Base-by-base conservation (phyloP, 176 grass and related monocot species). In the Dactylis glomerata region DNA sequence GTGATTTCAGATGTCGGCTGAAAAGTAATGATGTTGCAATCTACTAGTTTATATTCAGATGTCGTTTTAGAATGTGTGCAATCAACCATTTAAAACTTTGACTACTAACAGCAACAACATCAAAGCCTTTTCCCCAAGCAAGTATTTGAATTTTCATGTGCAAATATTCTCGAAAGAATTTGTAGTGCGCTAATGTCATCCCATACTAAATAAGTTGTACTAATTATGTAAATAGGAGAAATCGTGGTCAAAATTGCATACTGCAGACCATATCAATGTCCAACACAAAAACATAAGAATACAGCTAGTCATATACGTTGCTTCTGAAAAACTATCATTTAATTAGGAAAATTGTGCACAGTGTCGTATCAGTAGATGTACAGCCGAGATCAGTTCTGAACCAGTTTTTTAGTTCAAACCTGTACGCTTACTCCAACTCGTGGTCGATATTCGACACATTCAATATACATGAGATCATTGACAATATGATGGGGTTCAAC, bases 371-470 rank as follows among this genome's bases (percentile, higher is more conserved):
- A 87, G 32, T 75, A 71, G 15, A 55, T 33, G 17, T 15, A 52
- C 51, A 51, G 20, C 68, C 50, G 19, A 37, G 61, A 81, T 73
- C n/a, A 81, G 51, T 40, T 69, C 26, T 49, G 28, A 62, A 73
- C 32, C 16, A 77, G 77, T 65, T 19, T 10, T 15, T 5, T 63
- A 74, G 72, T 85, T 88, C 76, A 85, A 79, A 95, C 93, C 90
- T 90, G 88, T 58, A 19, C 54, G 24, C 26, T 80, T 85, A 10
- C 57, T 73, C 87, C 77, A 83, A 92, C 89, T 56, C 92, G 79
- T 80, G 93, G 93, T 68, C 57, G 84, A 92, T 95, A 95, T 89
- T 7, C 84, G 81, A 95, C 82, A 46, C 93, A 95, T 88, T 95
- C 82, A 4, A 24, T 4, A 75, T 81, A 90, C 38, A 81, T 85